A percentile compares a stretch with the other conserved stretches of the same genome.
Conservation (phyloP, 345 rosid species). For the Rhizophora mangle region DNA sequence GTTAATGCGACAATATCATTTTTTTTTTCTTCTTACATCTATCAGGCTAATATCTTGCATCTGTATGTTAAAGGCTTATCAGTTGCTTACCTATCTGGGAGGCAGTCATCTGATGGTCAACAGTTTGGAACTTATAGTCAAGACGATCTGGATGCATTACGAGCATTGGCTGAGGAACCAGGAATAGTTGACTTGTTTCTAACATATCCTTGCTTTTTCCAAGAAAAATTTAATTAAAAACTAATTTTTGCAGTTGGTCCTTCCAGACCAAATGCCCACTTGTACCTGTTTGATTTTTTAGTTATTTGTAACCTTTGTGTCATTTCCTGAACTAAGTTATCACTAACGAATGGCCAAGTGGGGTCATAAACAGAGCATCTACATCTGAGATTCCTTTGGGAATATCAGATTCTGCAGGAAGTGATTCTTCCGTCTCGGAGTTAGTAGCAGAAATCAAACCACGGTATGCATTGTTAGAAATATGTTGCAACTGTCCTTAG, state of each 20-base stretch:
- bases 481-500: background rate
- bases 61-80: slow-evolving; percentile 49
- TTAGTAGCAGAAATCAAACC: slow-evolving; percentile 86
- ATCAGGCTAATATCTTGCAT: no score
- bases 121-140: slow-evolving; percentile 71
- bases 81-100: slow-evolving; percentile 82
- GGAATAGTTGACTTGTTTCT: slow-evolving; percentile 75
- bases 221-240: background rate
- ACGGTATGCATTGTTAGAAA: slow-evolving; percentile 48
- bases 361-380: slow-evolving; percentile 55
- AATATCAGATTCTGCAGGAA: slow-evolving; percentile 47
- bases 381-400: slow-evolving; percentile 50
- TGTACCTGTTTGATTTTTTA: background rate
- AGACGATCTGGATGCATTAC: slow-evolving; percentile 83
- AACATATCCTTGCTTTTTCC: slow-evolving; percentile 66
- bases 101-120: slow-evolving; percentile 47
- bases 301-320: background rate
- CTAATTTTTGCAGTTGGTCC: background rate
- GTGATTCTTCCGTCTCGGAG: slow-evolving; percentile 59
- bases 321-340: slow-evolving; percentile 45
- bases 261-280: background rate
- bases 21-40: no score
- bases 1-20: no score
- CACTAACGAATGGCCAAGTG: slow-evolving; percentile 96
- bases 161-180: slow-evolving; percentile 89